Percentiles rank a stretch among this genome's conserved stretches.
Conservation (phyloP, 2,329 filamentous ascomycete species). For the Stagonosporopsis vannaccii region DNA sequence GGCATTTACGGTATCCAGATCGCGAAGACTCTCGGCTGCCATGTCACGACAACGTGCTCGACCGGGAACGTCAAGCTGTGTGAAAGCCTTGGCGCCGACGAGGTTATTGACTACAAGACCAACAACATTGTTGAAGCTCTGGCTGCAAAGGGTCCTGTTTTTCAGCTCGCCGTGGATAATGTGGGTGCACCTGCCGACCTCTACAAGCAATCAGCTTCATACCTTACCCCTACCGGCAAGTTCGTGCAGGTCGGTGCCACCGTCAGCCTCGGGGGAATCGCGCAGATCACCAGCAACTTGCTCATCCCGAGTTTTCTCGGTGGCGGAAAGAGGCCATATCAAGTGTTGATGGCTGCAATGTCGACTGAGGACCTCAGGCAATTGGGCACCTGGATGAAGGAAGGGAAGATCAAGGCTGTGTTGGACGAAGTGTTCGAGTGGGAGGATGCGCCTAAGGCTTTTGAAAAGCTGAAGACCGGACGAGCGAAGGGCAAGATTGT, state of each 20-base stretch:
- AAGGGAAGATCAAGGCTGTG: constrained; percentile 65
- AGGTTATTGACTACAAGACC: constrained; percentile 67
- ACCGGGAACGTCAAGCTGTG: constrained; percentile 64
- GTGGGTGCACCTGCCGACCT: constrained; percentile 60
- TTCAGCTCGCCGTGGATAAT: constrained; percentile 65
- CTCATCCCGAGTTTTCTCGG: constrained; percentile 58
- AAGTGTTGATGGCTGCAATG: constrained; percentile 49
- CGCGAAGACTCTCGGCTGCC: constrained; percentile 66
- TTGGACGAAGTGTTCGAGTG: constrained; percentile 65
- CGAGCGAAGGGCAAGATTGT: constrained; percentile 68
- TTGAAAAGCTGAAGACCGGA: constrained; percentile 64
- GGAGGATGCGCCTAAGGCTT: constrained; percentile 65
- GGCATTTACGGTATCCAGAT: constrained; percentile 69
- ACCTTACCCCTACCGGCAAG: constrained; percentile 57
- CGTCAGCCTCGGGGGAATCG: constrained; percentile 30
- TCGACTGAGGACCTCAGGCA: constrained; percentile 56
- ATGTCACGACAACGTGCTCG: constrained; percentile 68
- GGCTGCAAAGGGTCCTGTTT: constrained; percentile 58
- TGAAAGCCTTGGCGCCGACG: constrained; percentile 67
- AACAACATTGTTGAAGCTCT: constrained; percentile 58
- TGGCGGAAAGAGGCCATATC: constrained; percentile 58
- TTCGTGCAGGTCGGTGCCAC: constrained; percentile 52
- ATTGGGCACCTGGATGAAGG: constrained; percentile 63
- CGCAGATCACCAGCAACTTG: constrained; percentile 47
- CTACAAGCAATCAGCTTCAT: constrained; percentile 62